These are phyloP conservation scores for Dioscorea dumetorum DNA, from an alignment of 106 monocot species.

Conservation along the genomic window DNA sequence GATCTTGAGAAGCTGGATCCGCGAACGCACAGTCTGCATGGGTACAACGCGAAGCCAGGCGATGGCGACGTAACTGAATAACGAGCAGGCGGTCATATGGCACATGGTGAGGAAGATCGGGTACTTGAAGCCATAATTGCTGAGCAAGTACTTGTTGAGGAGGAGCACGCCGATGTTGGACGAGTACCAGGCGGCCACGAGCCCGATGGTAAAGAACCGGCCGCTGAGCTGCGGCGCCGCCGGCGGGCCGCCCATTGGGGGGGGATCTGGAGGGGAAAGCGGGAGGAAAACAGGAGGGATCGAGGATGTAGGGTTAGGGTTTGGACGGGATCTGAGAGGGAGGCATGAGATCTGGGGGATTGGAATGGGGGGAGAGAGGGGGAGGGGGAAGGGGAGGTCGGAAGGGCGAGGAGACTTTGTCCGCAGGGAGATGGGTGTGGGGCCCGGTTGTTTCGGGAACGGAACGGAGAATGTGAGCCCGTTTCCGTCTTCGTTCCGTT, in stretches of 20 bases:
- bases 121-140: conserved; percentile 44
- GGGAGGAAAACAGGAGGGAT: background rate
- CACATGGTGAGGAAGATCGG: conserved; percentile 48
- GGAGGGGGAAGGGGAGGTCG: background rate
- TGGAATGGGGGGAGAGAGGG: background rate
- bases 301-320: background rate
- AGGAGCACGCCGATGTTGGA: conserved; percentile 62
- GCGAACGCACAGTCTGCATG: conserved; percentile 31
- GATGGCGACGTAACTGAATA: conserved; percentile 32
- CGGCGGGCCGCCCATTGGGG: background rate
- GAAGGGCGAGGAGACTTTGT: background rate
- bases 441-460: too few species aligned
- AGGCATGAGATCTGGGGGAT: background rate
- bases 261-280: background rate
- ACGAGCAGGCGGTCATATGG: conserved; percentile 37
- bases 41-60: conserved; percentile 30
- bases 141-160: conserved; percentile 39
- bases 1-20: conserved; percentile 31
- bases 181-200: conserved; percentile 48
- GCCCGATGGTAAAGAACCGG: conserved; percentile 36
- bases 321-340: background rate
- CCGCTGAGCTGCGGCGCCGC: conserved; percentile 9
- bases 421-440: background rate
- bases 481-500: too few species aligned
- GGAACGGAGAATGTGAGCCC: too few species aligned